Conservation (phyloP, 2,329 filamentous ascomycete species). For the Aspergillus sp. region DNA sequence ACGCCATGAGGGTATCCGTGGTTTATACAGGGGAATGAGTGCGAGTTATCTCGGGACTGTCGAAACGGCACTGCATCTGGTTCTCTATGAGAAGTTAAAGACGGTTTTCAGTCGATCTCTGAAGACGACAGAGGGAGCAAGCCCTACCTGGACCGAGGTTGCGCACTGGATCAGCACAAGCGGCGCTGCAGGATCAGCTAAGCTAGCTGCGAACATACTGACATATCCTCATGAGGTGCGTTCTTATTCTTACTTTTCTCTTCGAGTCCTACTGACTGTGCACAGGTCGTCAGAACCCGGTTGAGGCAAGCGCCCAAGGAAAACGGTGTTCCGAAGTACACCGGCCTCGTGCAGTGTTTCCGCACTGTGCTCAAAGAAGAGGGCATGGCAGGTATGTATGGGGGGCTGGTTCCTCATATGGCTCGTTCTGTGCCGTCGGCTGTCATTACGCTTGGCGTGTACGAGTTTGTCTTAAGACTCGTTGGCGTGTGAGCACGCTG, state of each 20-base stretch:
- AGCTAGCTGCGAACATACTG: constrained; percentile 26
- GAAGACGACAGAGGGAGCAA: constrained; percentile 13
- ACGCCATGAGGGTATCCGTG: constrained; percentile 73
- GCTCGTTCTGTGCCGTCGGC: constrained; percentile 30
- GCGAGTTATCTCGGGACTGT: constrained; percentile 50
- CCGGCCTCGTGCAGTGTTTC: constrained; percentile 29
- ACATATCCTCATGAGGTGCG: constrained; percentile 32
- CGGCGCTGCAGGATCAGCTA: constrained; percentile 29
- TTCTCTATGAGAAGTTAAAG: constrained; percentile 32
- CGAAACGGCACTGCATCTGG: constrained; percentile 31
- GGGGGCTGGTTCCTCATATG: constrained; percentile 31
- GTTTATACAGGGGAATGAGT: constrained; percentile 81
- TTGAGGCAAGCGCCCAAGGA: constrained; percentile 30
- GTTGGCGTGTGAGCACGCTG: constrained; percentile 4
- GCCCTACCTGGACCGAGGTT: constrained; percentile 19
- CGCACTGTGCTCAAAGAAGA: constrained; percentile 29
- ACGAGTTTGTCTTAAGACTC: constrained; percentile 29
- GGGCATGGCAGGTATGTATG: constrained; percentile 30
- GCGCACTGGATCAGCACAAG: constrained; percentile 25
- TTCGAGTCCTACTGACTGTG: neutral
- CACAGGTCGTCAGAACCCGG: constrained; percentile 29
- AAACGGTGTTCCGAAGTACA: constrained; percentile 29
- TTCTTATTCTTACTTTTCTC: neutral
- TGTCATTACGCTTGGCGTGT: constrained; percentile 31
- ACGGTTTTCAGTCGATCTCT: constrained; percentile 15